Evolutionary conservation across 2,329 filamentous ascomycete genomes (phyloP), one percentile per base, ranked within the genome.

Genomic region (Chaetomiaceae sp.): DNA sequence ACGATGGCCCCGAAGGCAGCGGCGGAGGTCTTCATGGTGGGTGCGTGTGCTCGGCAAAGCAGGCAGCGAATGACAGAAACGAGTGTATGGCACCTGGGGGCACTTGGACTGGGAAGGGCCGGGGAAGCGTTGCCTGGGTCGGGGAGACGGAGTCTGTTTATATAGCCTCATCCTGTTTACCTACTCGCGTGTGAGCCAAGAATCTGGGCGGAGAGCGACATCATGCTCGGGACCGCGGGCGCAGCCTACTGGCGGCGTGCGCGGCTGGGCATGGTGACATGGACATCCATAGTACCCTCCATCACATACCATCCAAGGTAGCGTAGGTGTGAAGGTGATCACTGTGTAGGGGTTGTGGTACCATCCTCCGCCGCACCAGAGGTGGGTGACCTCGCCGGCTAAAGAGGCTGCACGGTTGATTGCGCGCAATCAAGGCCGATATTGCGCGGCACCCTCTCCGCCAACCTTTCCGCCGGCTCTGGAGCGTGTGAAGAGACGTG

Each of bases 31-130:
- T 58, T 61, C 59, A 61, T 51, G 41, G 15, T 51, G 32, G 27
- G 26, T 44, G 24, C 30, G 12, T 12, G 39, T 7, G 20, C 10
- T 43, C 30, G 14, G 38, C 14, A 29, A 22, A 26, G 17, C 12
- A 15, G 32, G 17, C 11, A 34, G 40, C 45, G 55, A 58, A 51
- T 52, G 55, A 56, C 43, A 34, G 33, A 43, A 56, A 54, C 52
- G 54, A 58, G 47, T 44, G 56, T 32, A 54, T 47, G 49, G 56
- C 51, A 50, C 49, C 51, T 45, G 42, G 38, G 55, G 57, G 47
- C 53, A 55, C 54, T 6, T n/a, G 47, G 22, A 18, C 24, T 42
- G 47, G 39, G 47, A 33, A 42, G 40, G 35, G n/a, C n/a, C n/a
- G n/a, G 22, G 27, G 41, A 45, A 17, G 26, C 19, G 39, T 19